Evolutionary conservation across 2,329 filamentous ascomycete genomes (phyloP).

Genomic region (Pseudogymnoascus sp.): DNA sequence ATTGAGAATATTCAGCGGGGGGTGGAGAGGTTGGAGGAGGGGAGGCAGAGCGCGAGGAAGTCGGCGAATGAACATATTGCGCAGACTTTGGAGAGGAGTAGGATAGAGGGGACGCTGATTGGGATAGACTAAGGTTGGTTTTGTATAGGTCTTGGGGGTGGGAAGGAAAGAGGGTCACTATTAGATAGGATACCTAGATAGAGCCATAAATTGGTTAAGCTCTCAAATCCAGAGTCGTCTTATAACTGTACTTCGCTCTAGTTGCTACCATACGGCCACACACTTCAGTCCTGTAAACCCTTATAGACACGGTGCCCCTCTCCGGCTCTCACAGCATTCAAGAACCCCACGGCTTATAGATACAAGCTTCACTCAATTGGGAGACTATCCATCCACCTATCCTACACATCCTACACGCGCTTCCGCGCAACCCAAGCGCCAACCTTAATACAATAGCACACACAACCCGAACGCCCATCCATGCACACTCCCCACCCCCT

Average conservation of each 20-base stretch:
- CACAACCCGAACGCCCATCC: neutral
- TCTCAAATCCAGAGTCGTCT: neutral
- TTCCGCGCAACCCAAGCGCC: neutral
- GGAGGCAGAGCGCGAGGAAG: conserved; percentile 52
- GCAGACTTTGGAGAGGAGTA: conserved; percentile 44
- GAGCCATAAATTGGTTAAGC: neutral
- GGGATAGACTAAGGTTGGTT: conserved; percentile 2
- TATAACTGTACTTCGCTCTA: neutral
- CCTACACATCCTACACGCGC: conserved; percentile 4
- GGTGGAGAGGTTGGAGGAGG: conserved; percentile 63
- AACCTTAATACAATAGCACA: neutral
- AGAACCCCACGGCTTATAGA: neutral
- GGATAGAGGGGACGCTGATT: conserved; percentile 31
- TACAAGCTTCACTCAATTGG: conserved; percentile 7
- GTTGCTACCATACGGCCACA: neutral
- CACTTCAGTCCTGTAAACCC: neutral
- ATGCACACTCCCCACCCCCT: neutral
- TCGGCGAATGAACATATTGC: conserved; percentile 53
- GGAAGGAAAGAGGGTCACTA: neutral
- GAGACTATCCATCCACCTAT: conserved; percentile 5
- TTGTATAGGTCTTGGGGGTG: neutral
- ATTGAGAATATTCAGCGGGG: conserved; percentile 68
- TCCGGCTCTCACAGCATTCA: neutral
- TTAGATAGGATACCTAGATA: neutral
- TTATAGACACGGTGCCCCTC: neutral